Evolutionary conservation across 805 yeast genomes (phyloP).

Genomic region (Metschnikowia continentalis): DNA sequence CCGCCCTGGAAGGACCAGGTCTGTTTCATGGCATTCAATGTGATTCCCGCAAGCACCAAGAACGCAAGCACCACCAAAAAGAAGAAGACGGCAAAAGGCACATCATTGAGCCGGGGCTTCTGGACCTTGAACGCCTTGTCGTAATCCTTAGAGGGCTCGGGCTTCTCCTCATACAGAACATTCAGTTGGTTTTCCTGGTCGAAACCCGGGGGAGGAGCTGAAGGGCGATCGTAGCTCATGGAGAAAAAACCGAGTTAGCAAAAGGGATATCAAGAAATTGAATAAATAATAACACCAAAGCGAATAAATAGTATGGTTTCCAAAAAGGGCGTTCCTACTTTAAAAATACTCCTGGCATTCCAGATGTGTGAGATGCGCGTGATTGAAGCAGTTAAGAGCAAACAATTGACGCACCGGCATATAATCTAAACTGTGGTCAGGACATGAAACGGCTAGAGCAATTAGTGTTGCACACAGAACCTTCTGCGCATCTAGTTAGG

Average conservation of each 20-base stretch:
- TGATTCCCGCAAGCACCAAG: conserved; percentile 62
- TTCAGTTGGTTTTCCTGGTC: conserved; percentile 29
- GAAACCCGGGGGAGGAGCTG: conserved; percentile 8
- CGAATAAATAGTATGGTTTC: too few relatives aligned
- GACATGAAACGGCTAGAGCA: not conserved
- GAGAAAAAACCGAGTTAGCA: not conserved
- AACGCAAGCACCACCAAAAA: conserved; percentile 55
- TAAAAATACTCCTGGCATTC: too few relatives aligned
- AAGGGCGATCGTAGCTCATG: conserved; percentile 9
- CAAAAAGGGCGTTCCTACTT: too few relatives aligned
- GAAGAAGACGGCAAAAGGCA: conserved; percentile 59
- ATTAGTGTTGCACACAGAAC: not conserved
- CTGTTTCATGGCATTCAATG: conserved; percentile 58
- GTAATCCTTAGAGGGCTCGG: conserved; percentile 38
- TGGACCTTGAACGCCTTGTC: conserved; percentile 66
- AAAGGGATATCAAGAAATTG: not conserved
- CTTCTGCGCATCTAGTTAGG: not conserved
- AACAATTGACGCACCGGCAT: not conserved
- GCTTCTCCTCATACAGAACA: conserved; percentile 26
- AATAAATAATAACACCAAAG: too few relatives aligned
- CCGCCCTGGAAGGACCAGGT: conserved; percentile 56
- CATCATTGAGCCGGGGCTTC: conserved; percentile 64
- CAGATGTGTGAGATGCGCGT: not conserved
- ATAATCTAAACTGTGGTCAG: not conserved
- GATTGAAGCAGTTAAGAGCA: not conserved